Percentiles rank a stretch among this genome's conserved stretches.
Evolutionary conservation across 2,329 filamentous ascomycete species (phyloP).

Genomic region (Moelleriella libera): DNA sequence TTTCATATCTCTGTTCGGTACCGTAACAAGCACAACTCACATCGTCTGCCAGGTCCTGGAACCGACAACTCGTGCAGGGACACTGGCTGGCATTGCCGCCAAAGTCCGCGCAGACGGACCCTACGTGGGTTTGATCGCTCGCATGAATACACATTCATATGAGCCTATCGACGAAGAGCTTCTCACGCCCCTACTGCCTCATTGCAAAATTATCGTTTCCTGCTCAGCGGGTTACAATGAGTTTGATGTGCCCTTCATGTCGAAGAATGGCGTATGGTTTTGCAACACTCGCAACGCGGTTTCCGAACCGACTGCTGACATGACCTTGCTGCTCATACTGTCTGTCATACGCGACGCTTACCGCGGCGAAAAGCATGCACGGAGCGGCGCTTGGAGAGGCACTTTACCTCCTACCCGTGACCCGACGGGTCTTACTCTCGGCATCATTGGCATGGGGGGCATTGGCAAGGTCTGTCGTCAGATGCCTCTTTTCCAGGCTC

Average conservation of each 20-base stretch:
- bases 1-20: no score
- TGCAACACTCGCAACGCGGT: constrained; percentile 40
- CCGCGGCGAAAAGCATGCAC: constrained; percentile 19
- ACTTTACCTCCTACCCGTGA: constrained; percentile 21
- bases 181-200: constrained; percentile 21
- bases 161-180: constrained; percentile 34
- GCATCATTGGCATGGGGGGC: constrained; percentile 32
- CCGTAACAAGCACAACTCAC: no score
- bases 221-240: constrained; percentile 33
- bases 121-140: constrained; percentile 31
- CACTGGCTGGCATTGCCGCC: no score
- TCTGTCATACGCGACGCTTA: constrained; percentile 28
- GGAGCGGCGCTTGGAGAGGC: constrained; percentile 22
- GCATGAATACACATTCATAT: constrained; percentile 33
- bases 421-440: constrained; percentile 27
- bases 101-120: constrained; percentile 14
- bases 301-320: constrained; percentile 35
- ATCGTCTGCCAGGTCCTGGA: no score
- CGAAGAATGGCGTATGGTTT: constrained; percentile 29
- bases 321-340: constrained; percentile 23
- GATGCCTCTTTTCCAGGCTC: no score
- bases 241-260: constrained; percentile 29
- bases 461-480: constrained; percentile 20
- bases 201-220: constrained; percentile 30
- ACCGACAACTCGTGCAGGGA: no score